Conservation (phyloP, 1,284 basidiomycete genomes). For the Apiotrichum montevideense region DNA sequence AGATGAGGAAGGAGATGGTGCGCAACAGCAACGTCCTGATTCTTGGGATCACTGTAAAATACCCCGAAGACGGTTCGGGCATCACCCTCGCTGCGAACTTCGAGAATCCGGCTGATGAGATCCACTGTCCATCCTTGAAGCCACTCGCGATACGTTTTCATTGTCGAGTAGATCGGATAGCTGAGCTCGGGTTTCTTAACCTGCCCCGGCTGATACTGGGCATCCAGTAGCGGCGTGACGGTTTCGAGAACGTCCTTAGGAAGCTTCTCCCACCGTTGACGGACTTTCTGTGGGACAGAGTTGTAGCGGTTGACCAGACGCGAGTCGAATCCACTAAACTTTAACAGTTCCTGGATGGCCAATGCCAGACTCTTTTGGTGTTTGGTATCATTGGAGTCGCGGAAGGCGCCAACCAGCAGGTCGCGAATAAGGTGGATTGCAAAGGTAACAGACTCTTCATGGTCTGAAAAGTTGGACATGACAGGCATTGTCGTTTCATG, state of each 20-base stretch:
- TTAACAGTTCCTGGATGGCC: conserved; percentile 86
- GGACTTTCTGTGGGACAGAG: conserved; percentile 61
- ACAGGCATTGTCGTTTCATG: conserved; percentile 66
- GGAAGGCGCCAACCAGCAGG: conserved; percentile 84
- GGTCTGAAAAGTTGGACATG: conserved; percentile 74
- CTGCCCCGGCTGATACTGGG: conserved; percentile 55
- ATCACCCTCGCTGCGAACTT: conserved; percentile 18
- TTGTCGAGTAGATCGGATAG: conserved; percentile 67
- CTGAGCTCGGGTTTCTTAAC: conserved; percentile 36
- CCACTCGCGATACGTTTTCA: conserved; percentile 90
- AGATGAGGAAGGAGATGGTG: conserved; percentile 88
- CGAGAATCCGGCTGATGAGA: conserved; percentile 61
- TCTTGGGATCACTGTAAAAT: conserved; percentile 71
- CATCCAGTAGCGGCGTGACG: conserved; percentile 77
- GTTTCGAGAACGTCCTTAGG: conserved; percentile 83
- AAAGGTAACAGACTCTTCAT: conserved; percentile 71
- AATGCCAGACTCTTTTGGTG: conserved; percentile 87
- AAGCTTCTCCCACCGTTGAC: conserved; percentile 65
- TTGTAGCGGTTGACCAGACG: conserved; percentile 37
- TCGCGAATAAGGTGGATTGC: conserved; percentile 79
- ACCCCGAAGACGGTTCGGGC: conserved; percentile 63
- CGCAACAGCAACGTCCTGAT: conserved; percentile 86
- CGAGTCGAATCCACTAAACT: conserved; percentile 78
- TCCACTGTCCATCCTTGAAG: conserved; percentile 81
- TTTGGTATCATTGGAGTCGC: conserved; percentile 85